phyloP scores from a whole-genome alignment of 306 rosid species.

The Psophocarpus tetragonolobus region DNA sequence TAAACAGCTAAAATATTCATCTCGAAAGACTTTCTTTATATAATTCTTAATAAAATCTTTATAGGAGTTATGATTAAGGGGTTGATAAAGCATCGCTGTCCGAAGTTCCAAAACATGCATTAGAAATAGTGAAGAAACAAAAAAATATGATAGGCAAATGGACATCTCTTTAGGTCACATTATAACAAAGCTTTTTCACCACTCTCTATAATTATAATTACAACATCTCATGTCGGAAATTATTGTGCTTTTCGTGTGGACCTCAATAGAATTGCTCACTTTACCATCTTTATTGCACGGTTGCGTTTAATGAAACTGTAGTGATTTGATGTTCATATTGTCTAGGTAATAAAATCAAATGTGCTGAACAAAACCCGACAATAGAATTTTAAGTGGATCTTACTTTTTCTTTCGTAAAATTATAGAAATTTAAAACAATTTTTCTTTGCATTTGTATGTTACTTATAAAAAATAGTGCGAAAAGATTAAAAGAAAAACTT shows the following conservation, averaged over 20 bases:
- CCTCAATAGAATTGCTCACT: constrained; percentile 39
- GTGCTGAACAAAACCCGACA: not conserved
- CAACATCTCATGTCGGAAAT: constrained; percentile 19
- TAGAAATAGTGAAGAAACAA: constrained; percentile 25
- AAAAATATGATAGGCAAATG: not conserved
- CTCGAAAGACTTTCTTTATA: not conserved
- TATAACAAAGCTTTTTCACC: constrained; percentile 1
- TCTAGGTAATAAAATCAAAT: constrained; percentile 24
- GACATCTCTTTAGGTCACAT: constrained; percentile 19
- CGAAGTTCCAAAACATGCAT: not conserved
- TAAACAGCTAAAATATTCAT: too few relatives aligned
- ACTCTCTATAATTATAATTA: constrained; percentile 34
- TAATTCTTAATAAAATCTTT: not conserved
- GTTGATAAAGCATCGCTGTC: constrained; percentile 60
- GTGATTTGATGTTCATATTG: constrained; percentile 43
- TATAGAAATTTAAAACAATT: not conserved
- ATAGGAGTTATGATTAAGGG: constrained; percentile 20
- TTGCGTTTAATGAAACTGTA: constrained; percentile 28
- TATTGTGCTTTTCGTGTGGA: constrained; percentile 44
- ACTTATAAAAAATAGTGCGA: not conserved
- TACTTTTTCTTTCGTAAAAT: not conserved
- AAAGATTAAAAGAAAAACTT: not conserved
- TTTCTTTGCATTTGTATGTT: not conserved
- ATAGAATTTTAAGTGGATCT: not conserved
- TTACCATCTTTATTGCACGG: constrained; percentile 40